Evolutionary conservation across 2,329 filamentous ascomycete genomes (phyloP).

Genomic region (Coniochaeta ligniaria): DNA sequence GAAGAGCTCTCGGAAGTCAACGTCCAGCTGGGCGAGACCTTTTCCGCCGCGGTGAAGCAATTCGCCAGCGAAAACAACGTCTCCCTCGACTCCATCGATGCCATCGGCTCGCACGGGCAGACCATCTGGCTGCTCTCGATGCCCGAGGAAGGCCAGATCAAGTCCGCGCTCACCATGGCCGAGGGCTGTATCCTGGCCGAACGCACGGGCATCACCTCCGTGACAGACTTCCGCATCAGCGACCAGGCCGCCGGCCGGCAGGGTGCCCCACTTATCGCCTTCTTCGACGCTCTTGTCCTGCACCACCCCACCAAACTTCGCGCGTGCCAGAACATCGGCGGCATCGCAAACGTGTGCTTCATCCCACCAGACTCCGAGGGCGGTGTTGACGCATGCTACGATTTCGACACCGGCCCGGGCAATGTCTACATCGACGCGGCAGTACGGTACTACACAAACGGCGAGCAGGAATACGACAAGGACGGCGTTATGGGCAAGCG

Average conservation of each 20-base stretch:
- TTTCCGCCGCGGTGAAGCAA: too few species aligned
- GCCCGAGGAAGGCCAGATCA: too few species aligned
- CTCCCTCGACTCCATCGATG: too few species aligned
- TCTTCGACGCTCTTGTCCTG: neutral
- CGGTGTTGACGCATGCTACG: neutral
- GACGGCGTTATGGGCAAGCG: neutral
- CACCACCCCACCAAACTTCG: neutral
- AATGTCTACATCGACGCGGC: neutral
- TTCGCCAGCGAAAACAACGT: too few species aligned
- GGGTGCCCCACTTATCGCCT: neutral
- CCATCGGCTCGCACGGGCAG: too few species aligned
- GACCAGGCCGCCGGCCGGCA: neutral
- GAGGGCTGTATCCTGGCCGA: too few species aligned
- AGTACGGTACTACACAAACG: neutral
- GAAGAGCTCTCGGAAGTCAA: too few species aligned
- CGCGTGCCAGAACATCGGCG: neutral
- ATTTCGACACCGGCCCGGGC: neutral
- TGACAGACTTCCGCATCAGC: neutral
- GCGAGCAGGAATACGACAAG: neutral
- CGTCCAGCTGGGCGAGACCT: too few species aligned
- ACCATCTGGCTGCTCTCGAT: too few species aligned
- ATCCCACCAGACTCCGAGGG: neutral
- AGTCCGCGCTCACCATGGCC: too few species aligned
- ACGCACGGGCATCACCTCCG: neutral
- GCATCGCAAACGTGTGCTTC: neutral